phyloP scores from a whole-genome alignment of 148 eudicot genomes.

The Spergularia bocconei region DNA sequence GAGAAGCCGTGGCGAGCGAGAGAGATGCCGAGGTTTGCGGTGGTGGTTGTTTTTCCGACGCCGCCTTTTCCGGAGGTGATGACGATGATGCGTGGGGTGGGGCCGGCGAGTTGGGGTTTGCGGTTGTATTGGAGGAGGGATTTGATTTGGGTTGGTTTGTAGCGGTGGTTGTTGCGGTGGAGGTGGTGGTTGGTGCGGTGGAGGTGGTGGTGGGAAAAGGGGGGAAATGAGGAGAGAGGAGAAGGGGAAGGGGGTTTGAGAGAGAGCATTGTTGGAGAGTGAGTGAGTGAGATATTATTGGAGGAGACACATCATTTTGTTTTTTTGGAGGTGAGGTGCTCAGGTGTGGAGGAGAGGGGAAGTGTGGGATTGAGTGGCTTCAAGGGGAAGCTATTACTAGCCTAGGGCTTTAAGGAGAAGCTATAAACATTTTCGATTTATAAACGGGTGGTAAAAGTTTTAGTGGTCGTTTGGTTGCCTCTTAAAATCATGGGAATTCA shows the following conservation, averaged over 20 bases:
- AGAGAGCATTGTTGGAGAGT: constrained; percentile 21
- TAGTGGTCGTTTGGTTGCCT: no score
- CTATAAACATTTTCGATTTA: no score
- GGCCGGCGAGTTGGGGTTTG: constrained; percentile 75
- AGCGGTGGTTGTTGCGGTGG: constrained; percentile 6
- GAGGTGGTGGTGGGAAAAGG: constrained; percentile 15
- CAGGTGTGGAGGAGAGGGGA: no score
- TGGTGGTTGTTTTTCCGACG: constrained; percentile 94
- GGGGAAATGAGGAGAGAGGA: constrained; percentile 4
- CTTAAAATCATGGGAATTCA: no score
- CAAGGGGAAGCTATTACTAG: no score
- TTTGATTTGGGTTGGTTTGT: constrained; percentile 15
- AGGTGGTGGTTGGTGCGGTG: constrained; percentile 17
- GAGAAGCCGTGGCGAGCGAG: constrained; percentile 92
- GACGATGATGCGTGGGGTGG: constrained; percentile 81
- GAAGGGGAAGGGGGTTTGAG: constrained; percentile 21
- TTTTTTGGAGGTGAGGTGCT: neutral
- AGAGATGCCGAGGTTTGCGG: constrained; percentile 91
- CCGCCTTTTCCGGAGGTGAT: constrained; percentile 98
- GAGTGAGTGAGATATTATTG: neutral
- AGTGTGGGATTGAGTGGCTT: no score
- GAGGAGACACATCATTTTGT: neutral
- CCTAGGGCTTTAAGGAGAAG: no score
- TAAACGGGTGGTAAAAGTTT: no score
- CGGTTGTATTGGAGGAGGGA: constrained; percentile 71